Evolutionary conservation across 169 alveolate genomes (phyloP).

Genomic region (Plasmodium blacklocki): DNA sequence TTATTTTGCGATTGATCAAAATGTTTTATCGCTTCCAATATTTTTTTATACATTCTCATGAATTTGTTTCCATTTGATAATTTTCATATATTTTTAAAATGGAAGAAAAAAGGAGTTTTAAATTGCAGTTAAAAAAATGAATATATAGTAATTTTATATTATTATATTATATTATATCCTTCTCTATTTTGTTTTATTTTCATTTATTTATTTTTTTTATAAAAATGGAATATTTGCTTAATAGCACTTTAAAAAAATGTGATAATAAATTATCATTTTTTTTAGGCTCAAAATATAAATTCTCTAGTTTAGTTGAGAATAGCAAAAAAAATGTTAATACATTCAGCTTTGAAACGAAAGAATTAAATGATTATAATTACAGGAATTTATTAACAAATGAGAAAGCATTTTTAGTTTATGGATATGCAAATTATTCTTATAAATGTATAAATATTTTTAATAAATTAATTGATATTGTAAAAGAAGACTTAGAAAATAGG

Average conservation of each 20-base stretch:
- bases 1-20: too few species aligned
- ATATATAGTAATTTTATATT: not conserved
- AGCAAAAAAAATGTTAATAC: slow-evolving; percentile 9
- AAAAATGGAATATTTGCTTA: slow-evolving; percentile 8
- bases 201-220: not conserved
- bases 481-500: not conserved
- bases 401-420: slow-evolving; percentile 43
- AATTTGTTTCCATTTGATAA: too few species aligned
- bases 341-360: slow-evolving; percentile 17
- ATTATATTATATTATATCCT: not conserved
- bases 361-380: slow-evolving; percentile 66
- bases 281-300: not conserved
- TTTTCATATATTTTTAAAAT: too few species aligned
- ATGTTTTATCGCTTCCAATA: too few species aligned
- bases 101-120: not conserved
- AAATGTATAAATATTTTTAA: slow-evolving; percentile 13
- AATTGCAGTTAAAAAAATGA: not conserved
- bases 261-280: slow-evolving; percentile 1
- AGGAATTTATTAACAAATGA: slow-evolving; percentile 24
- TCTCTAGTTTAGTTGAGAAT: slow-evolving; percentile 9
- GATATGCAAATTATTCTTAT: slow-evolving; percentile 69
- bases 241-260: slow-evolving; percentile 1
- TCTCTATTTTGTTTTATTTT: not conserved
- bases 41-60: too few species aligned
- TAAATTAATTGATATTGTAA: slow-evolving; percentile 26